These are phyloP conservation scores for Tephrocybe sp. DNA, from an alignment of 768 basidiomycete species.

Conservation along the genomic window DNA sequence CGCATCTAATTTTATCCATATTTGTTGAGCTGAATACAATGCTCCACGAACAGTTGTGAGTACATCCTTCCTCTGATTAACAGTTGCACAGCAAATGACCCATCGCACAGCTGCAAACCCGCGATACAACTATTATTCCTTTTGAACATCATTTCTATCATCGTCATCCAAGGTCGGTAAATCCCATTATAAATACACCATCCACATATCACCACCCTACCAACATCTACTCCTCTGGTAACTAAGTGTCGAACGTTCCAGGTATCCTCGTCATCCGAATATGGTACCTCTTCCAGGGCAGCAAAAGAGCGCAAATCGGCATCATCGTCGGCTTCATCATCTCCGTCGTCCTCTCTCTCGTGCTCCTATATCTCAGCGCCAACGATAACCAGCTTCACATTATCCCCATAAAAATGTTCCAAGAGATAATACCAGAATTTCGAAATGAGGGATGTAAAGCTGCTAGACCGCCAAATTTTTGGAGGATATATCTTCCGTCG, in stretches of 20 bases:
- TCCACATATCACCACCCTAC: too few relatives aligned
- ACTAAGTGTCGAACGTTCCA: too few relatives aligned
- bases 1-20: background rate
- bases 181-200: too few relatives aligned
- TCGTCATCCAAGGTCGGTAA: conserved; percentile 37
- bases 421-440: conserved; percentile 7
- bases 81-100: conserved; percentile 6
- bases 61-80: too few relatives aligned
- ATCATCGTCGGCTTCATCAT: conserved; percentile 27
- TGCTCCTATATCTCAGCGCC: conserved; percentile 26
- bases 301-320: conserved; percentile 22
- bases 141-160: conserved; percentile 25
- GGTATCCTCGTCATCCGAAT: conserved; percentile 38
- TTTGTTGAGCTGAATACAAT: background rate
- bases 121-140: conserved; percentile 27
- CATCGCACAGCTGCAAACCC: conserved; percentile 24
- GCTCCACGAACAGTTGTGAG: conserved; percentile 20
- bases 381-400: conserved; percentile 8
- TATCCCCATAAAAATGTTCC: conserved; percentile 6
- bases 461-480: conserved; percentile 27
- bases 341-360: conserved; percentile 27
- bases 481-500: conserved; percentile 35
- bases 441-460: conserved; percentile 30
- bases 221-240: too few relatives aligned
- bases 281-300: conserved; percentile 40